Base-by-base conservation (phyloP, 106 monocot genomes). In the Dactylorhiza incarnata region DNA sequence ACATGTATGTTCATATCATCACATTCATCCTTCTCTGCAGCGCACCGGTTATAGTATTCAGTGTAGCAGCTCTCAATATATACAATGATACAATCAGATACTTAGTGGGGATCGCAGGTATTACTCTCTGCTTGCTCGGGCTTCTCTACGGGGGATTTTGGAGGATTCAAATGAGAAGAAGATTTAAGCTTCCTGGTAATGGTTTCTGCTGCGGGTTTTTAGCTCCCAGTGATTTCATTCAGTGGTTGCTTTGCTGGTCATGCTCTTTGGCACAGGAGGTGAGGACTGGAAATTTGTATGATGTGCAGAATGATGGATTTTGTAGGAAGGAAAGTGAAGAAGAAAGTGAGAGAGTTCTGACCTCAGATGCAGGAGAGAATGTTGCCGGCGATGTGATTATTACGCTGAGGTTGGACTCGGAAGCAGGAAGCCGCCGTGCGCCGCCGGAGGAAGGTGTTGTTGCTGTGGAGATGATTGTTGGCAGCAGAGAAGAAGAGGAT, bases 1-100 rank as follows among this genome's bases (percentile, higher is more conserved):
- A 91, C 83, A 88, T 85, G 87, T 91, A 91, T 50, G 90, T 90
- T 24, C 90, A 90, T 63, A 74, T 83, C 37, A 68, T 26, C 62
- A 87, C 87, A 9, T 90, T 90, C 83, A 0, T 82, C 0, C 78
- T 90, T 13, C 61, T 90, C 17, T 83, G 82, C 73, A 23, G 83
- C 3, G 82, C 85, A 0, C 90, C 90, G 2, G 73, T 87, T 22
- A 48, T 72, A 23, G 73, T 90, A 13, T 90, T 90, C 81, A 50
- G 51, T 72, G 23, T 82, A 3, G 26, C 90, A 9, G 82, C 85
- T 0, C 62, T 85, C 16, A 81, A 85, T 51, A 77, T 90, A 23
- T 26, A 78, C 65, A 45, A 86, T 70, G 74, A 77, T 12, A 61
- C 63, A 1, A 55, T 82, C 9, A 20, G 48, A 80, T 45, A 72